Evolutionary conservation across 2,329 filamentous ascomycete genomes (phyloP), one percentile per base, ranked within the genome.

Genomic region (Venturia nashicola): DNA sequence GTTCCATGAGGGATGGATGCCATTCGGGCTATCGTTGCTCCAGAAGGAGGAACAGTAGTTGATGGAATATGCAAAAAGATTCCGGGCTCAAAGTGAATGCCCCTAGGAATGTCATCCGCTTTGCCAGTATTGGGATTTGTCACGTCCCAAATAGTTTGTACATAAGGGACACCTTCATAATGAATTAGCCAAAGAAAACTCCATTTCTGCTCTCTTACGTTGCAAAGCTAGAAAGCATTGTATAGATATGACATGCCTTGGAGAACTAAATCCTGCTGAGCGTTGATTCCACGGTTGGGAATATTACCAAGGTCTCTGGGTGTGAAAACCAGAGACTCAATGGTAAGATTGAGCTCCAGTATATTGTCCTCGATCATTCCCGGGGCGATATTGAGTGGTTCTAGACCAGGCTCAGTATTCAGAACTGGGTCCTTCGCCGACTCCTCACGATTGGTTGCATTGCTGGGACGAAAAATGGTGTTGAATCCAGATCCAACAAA

Each of bases 1-100:
- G 76, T 77, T 27, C 76, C 76, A 62, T 79, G 76, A 0, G 76
- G 77, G 34, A 77, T 78, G 2, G 74, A 75, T 3, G 69, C 77
- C 75, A 79, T 76, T 32, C 76, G 75, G 14, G 34, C 27, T 36
- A 64, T 64, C 8, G 62, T 64, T 14, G 62, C 20, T 9, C 46
- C 46, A 4, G 46, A 51, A 27, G 46, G 46, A 1, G 46, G 46
- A 23, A 51, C 20, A 51, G 46, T 27, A 2, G 46, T 51, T 0
- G 66, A 68, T 1, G 77, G 76, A 0, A 78, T 72, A 23, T 71
- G 69, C 70, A 78, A 72, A 71, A 73, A 78, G 23, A 78, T 64
- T 2, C 76, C 76, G 11, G 74, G 70, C 66, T 78, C 76, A 34
- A 75, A 75, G 67, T 78, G 77, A 20, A 78, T 77, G 51, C 46